Evolutionary conservation across 768 basidiomycete genomes (phyloP).

Genomic region (Kwoniella botswanensis): DNA sequence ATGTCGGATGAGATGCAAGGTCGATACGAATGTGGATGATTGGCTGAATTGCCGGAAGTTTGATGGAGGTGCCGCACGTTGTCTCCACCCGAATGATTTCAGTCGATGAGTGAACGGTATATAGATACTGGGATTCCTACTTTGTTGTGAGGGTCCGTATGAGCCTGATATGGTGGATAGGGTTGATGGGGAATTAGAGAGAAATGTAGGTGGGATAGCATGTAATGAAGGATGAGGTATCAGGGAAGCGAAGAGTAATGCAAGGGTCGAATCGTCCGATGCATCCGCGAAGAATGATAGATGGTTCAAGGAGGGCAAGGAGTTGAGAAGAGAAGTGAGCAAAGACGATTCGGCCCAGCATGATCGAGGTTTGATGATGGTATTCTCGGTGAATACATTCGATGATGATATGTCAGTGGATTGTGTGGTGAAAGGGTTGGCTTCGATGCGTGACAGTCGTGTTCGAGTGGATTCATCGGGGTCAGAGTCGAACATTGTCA

Average conservation of each 20-base stretch:
- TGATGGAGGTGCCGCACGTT: constrained; percentile 48
- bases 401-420: constrained; percentile 12
- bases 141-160: too few species aligned
- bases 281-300: constrained; percentile 56
- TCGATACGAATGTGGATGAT: constrained; percentile 50
- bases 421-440: neutral
- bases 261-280: constrained; percentile 53
- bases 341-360: constrained; percentile 52
- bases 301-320: constrained; percentile 50
- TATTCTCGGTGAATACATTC: neutral
- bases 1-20: constrained; percentile 48
- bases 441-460: constrained; percentile 6
- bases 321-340: constrained; percentile 39
- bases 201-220: constrained; percentile 34
- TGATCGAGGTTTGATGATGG: constrained; percentile 25
- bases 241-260: constrained; percentile 42
- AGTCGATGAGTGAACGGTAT: constrained; percentile 40
- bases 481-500: constrained; percentile 55
- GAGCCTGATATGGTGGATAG: constrained; percentile 24
- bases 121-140: neutral
- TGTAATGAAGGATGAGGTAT: constrained; percentile 46
- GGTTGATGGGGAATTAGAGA: constrained; percentile 26
- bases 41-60: constrained; percentile 44
- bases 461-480: constrained; percentile 20
- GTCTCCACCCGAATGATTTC: constrained; percentile 54